These are phyloP conservation scores for Daldinia caldariorum DNA, from an alignment of 495 filamentous ascomycete species.

Conservation along the genomic window DNA sequence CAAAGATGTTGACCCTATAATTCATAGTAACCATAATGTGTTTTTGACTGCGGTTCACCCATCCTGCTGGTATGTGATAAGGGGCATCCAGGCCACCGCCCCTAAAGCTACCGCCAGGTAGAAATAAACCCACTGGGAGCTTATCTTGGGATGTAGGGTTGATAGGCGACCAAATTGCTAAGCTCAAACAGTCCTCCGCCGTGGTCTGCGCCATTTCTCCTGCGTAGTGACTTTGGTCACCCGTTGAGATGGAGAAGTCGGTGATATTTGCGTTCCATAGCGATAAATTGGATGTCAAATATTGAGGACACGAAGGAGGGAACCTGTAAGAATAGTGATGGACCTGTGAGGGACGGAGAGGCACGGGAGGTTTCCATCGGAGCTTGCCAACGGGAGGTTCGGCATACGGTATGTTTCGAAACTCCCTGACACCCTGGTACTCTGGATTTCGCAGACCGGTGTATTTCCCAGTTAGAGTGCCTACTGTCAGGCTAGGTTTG, in stretches of 20 bases:
- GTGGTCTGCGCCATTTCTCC: slow-evolving; percentile 50
- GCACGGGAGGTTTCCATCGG: slow-evolving; percentile 55
- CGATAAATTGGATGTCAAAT: slow-evolving; percentile 44
- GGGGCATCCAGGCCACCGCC: slow-evolving; percentile 55
- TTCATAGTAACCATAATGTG: slow-evolving; percentile 68
- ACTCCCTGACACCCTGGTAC: slow-evolving; percentile 55
- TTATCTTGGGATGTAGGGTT: slow-evolving; percentile 40
- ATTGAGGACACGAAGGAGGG: slow-evolving; percentile 53
- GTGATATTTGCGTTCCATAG: slow-evolving; percentile 52
- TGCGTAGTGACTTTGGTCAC: slow-evolving; percentile 46
- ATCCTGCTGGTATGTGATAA: slow-evolving; percentile 55
- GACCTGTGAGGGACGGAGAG: slow-evolving; percentile 42
- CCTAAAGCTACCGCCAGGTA: slow-evolving; percentile 58
- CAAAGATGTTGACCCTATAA: slow-evolving; percentile 69
- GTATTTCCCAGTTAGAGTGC: slow-evolving; percentile 48
- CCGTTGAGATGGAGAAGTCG: slow-evolving; percentile 46
- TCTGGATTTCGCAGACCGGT: slow-evolving; percentile 53
- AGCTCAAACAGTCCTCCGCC: slow-evolving; percentile 62
- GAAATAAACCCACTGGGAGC: slow-evolving; percentile 61
- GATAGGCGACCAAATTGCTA: slow-evolving; percentile 63
- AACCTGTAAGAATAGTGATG: slow-evolving; percentile 50
- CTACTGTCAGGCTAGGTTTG: slow-evolving; percentile 44
- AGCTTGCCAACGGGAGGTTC: slow-evolving; percentile 52
- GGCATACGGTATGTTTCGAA: slow-evolving; percentile 59
- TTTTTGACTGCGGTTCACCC: slow-evolving; percentile 56